Conservation (phyloP, 2,329 filamentous ascomycete genomes). For the Colletotrichum gloeosporioides region DNA sequence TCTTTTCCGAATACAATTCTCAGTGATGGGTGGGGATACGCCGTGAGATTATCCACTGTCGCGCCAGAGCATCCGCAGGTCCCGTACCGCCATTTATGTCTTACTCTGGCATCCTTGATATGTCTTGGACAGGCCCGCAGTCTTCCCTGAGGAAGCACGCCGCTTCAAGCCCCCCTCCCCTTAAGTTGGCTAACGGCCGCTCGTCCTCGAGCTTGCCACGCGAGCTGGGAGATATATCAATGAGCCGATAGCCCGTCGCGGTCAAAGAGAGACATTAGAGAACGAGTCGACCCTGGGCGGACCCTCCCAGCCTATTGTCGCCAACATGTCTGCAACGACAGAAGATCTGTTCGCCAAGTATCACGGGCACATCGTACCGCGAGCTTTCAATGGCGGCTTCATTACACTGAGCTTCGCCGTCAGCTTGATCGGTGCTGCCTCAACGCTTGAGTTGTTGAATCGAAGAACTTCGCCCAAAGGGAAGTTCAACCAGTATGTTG, state of each 20-base stretch:
- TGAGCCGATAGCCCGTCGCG: background rate
- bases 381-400: constrained; percentile 62
- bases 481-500: constrained; percentile 69
- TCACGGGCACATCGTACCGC: constrained; percentile 50
- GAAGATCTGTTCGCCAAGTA: constrained; percentile 43
- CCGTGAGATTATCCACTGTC: background rate
- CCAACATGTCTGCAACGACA: constrained; percentile 9
- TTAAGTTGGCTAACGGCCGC: background rate
- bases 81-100: constrained; percentile 12
- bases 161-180: background rate
- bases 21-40: background rate
- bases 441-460: constrained; percentile 83
- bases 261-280: constrained; percentile 8
- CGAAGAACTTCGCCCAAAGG: constrained; percentile 73
- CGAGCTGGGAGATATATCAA: constrained; percentile 7
- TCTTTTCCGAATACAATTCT: background rate
- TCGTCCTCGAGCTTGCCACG: constrained; percentile 1
- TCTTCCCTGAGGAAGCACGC: background rate
- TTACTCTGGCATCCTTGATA: constrained; percentile 15
- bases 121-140: constrained; percentile 6
- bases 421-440: constrained; percentile 77
- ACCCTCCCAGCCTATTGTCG: background rate
- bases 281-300: background rate
- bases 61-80: constrained; percentile 7
- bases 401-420: constrained; percentile 77